Evolutionary conservation across 768 basidiomycete genomes (phyloP), one percentile per base, ranked within the genome.

Genomic region (Boletus patriciae): DNA sequence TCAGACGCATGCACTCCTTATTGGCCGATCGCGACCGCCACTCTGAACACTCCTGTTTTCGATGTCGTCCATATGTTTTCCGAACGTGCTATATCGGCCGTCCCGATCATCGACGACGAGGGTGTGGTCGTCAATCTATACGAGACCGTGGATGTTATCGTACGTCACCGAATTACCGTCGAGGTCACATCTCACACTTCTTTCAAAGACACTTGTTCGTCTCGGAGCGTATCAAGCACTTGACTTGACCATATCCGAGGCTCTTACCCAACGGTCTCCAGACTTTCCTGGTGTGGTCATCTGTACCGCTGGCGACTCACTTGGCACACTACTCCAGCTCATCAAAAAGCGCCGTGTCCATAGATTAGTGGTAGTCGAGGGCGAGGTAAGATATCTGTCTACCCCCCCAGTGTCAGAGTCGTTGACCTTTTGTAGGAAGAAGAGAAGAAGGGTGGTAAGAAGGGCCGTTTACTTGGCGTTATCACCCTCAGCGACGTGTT

Each of bases 31-130:
- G 90, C 92, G 6, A 97, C 94, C 0, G 96, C 96, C 12, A 94
- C 86, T 33, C 78, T 96, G 66, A 77, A 86, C 54, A 97, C 96
- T 0, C 89, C 91, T 29, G 97, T 99, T 3, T 98, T 97, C 65
- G 94, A 98, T 66, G 94, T 98, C 57, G 97, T 98, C 3, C 97
- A 99, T 68, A 94, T 96, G 89, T 98, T 98, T 72, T 96, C 93
- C 0, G 91, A 94, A 72, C 83, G 89, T 42, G 88, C 94, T 27
- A 97, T 99, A 63, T 94, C 92, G 10, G 96, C 96, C 6, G 96
- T 99, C 6, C 97, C 97, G 9, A 98, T 99, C 68, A 81, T 98
- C 31, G 92, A 99, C 65, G 84, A 90, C 55, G 83, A 93, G 9
- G 96, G 96, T 10, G 82, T 94, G 51, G 97, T 99, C 41, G 82